Evolutionary conservation across 805 yeast genomes (phyloP), one percentile per base, ranked within the genome.

Genomic region (Pichia manshurica): DNA sequence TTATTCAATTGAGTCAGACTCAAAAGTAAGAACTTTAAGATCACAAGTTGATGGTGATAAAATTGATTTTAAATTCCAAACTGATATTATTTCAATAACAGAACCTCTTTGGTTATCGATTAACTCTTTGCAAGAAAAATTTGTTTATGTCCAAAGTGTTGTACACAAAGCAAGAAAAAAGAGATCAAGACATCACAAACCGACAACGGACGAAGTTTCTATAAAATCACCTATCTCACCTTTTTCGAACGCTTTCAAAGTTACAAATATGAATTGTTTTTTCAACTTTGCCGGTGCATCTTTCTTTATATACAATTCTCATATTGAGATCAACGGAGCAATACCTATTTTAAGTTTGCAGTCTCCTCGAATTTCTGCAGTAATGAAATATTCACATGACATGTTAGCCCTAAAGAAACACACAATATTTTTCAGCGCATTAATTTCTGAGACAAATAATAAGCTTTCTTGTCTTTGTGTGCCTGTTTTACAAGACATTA

Each of bases 361-460:
- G 45, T 78, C 96, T 0, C 98, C 98, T 0, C 84, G 87, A 1
- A 78, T 90, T 1, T 71, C 70, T 43, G 70, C 84, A 5, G 72
- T 74, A 2, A 56, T 81, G 0, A 78, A 74, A 48, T 88, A 87
- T 58, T 60, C 63, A 3, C 74, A 72, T 53, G 66, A 67, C 33
- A 48, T 59, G 0, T 28, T 44, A 7, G 69, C 68, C 0, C 36
- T 51, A 0, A 71, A 70, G 45, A 73, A 70, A 42, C 84, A 76
- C 55, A 58, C 52, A 21, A 55, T 82, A 20, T 68, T 72, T 19
- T 63, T 75, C 23, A 85, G 84, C 48, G 68, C 84, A 1, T 63
- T 73, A 9, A 79, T 86, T 10, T 76, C 86, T 16, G 73, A 87
- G 1, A 86, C 96, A 0, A 79, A 78, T 43, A 93, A 93, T 58